A percentile compares a stretch with the other conserved stretches of the same genome.
phyloP scores from a whole-genome alignment of 306 rosid genomes.

The Inga oerstediana region DNA sequence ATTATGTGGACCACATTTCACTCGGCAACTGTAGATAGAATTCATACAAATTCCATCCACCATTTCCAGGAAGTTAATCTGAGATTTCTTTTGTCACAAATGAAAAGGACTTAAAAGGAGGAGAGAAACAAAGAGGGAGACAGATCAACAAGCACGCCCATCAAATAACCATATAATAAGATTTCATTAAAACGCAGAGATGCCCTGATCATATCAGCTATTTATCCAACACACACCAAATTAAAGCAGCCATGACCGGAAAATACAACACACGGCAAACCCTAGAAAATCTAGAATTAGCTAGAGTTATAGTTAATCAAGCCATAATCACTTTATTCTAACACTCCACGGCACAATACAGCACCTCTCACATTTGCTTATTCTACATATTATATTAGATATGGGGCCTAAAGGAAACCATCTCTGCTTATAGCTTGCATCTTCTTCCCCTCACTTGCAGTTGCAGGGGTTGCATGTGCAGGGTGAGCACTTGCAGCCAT shows the following conservation, averaged over 20 bases:
- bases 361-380: background rate
- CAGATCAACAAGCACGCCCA: background rate
- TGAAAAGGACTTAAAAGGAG: background rate
- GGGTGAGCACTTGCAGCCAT: slow-evolving; percentile 71
- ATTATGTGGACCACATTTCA: background rate
- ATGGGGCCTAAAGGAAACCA: background rate
- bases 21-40: background rate
- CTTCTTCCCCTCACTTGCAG: slow-evolving; percentile 47
- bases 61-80: background rate
- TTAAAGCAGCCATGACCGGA: slow-evolving; percentile 26
- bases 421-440: slow-evolving; percentile 40
- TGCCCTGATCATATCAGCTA: background rate
- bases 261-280: slow-evolving; percentile 10
- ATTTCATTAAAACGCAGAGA: slow-evolving; percentile 15
- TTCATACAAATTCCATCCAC: background rate
- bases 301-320: background rate
- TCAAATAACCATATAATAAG: background rate
- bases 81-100: background rate
- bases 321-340: slow-evolving; percentile 42
- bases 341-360: background rate
- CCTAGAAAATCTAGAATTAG: slow-evolving; percentile 15
- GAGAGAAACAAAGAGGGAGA: background rate
- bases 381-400: background rate
- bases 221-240: slow-evolving; percentile 12
- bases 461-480: slow-evolving; percentile 82